Conservation (phyloP, 2,329 filamentous ascomycete genomes). For the Hypoxylon sp. region DNA sequence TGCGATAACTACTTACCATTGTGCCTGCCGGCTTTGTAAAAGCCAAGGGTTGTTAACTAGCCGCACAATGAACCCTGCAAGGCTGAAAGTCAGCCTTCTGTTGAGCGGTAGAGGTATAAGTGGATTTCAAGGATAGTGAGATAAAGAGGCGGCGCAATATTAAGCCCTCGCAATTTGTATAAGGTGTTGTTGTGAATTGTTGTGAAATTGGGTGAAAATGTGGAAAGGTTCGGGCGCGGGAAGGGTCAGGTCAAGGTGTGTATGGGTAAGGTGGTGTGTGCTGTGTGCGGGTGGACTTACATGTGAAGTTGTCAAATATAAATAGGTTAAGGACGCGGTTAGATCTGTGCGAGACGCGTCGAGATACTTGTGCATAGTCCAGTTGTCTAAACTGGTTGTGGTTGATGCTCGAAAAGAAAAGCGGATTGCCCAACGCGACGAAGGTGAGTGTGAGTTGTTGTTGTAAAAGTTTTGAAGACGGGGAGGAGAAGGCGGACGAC, state of each 20-base stretch:
- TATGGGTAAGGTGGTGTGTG: conserved; percentile 19
- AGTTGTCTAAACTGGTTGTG: conserved; percentile 21
- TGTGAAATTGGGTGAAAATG: conserved; percentile 43
- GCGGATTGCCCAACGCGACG: conserved; percentile 32
- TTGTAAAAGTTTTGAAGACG: conserved; percentile 47
- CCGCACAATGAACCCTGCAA: conserved; percentile 57
- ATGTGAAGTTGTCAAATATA: conserved; percentile 44
- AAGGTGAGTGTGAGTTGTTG: conserved; percentile 42
- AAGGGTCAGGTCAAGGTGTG: conserved; percentile 27
- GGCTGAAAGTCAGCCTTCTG: conserved; percentile 59
- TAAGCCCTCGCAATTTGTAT: conserved; percentile 45
- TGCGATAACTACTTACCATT: conserved; percentile 54
- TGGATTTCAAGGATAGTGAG: conserved; percentile 47
- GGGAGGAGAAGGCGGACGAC: conserved; percentile 39
- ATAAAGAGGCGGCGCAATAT: conserved; percentile 6
- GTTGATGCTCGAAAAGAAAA: conserved; percentile 28
- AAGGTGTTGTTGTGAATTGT: conserved; percentile 41
- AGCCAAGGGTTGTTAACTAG: conserved; percentile 34
- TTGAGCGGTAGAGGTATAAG: conserved; percentile 50
- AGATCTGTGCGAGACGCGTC: conserved; percentile 44
- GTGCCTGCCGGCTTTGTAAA: conserved; percentile 51
- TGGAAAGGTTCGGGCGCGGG: conserved; percentile 35
- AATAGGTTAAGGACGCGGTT: conserved; percentile 44
- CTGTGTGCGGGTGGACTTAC: conserved; percentile 32
- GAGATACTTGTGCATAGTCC: conserved; percentile 4